Evolutionary conservation across 306 rosid species (phyloP), one percentile per base, ranked within the genome.

Genomic region (Acmispon strigosus): DNA sequence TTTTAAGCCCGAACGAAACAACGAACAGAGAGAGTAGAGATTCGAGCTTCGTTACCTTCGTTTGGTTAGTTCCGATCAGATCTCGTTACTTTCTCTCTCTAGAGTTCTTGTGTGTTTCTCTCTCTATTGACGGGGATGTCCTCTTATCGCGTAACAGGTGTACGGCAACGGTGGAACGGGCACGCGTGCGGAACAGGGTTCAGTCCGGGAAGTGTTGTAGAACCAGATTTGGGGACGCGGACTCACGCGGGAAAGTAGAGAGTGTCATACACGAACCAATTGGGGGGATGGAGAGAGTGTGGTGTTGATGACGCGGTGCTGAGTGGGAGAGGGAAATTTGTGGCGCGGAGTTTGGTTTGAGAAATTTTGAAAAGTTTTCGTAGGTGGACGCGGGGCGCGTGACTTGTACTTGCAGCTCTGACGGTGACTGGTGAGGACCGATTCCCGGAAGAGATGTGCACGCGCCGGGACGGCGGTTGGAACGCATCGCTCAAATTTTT

Each of bases 1-100:
- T 39, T 57, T 9, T 41, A 52, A n/a, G n/a, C n/a, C n/a, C n/a
- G n/a, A n/a, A n/a, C n/a, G 15, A 10, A 8, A 27, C 20, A 32
- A 39, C 1, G 3, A 13, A 54, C 11, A 36, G 60, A 8, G 37
- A 80, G 19, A 76, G 67, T 61, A 66, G 74, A 80, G 82, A 75
- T 87, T 73, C 44, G 82, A 62, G 73, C 45, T 69, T 66, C 29
- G 64, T 69, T 54, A 47, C 79, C 80, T 78, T 12, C 27, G n/a
- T 64, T 50, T 68, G 77, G 83, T 78, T 11, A 19, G 10, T 64
- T 55, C 74, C 77, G 83, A 84, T 73, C 92, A 80, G 97, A 91
- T 91, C 91, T 88, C 71, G 78, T 34, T 34, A 62, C 78, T 76
- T 82, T 89, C 91, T 87, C 90, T 86, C 92, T 87, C 90, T 84